Evolutionary conservation across 75 land plant genomes (phyloP).

Genomic region (Isoetes taiwanensis): DNA sequence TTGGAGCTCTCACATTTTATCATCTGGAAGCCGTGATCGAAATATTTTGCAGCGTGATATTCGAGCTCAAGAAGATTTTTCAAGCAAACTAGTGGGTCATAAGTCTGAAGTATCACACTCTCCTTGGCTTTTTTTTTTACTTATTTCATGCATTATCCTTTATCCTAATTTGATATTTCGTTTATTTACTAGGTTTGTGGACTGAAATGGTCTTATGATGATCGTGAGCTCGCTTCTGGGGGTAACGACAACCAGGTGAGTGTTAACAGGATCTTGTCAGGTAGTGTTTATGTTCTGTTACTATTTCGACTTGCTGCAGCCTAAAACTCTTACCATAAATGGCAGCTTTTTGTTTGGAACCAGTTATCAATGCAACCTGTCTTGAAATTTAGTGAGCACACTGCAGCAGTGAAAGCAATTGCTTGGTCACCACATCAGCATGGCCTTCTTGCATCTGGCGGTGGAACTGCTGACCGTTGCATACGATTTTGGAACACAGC

Average conservation of each 20-base stretch:
- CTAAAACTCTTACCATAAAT: neutral
- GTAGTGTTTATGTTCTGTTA: neutral
- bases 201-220: constrained; percentile 97
- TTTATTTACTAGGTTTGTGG: constrained; percentile 64
- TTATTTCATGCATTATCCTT: neutral
- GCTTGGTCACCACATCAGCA: constrained; percentile 99
- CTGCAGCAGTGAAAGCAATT: constrained; percentile 98
- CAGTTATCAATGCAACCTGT: constrained; percentile 74
- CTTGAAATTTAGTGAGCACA: constrained; percentile 70
- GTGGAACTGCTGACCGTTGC: constrained; percentile 95
- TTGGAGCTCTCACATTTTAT: constrained; percentile 74
- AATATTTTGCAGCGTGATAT: constrained; percentile 92
- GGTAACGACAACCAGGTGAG: constrained; percentile 96
- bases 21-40: constrained; percentile 94
- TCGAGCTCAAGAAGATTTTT: constrained; percentile 59
- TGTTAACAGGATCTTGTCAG: neutral
- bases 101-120: constrained; percentile 65
- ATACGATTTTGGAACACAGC: constrained; percentile 96
- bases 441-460: constrained; percentile 91
- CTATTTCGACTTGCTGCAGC: neutral
- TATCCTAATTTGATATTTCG: neutral
- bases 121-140: neutral
- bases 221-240: constrained; percentile 97
- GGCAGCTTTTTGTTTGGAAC: constrained; percentile 89
- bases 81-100: constrained; percentile 82